phyloP scores from a whole-genome alignment of 2,329 filamentous ascomycete genomes.

The Colletotrichum karsti region DNA sequence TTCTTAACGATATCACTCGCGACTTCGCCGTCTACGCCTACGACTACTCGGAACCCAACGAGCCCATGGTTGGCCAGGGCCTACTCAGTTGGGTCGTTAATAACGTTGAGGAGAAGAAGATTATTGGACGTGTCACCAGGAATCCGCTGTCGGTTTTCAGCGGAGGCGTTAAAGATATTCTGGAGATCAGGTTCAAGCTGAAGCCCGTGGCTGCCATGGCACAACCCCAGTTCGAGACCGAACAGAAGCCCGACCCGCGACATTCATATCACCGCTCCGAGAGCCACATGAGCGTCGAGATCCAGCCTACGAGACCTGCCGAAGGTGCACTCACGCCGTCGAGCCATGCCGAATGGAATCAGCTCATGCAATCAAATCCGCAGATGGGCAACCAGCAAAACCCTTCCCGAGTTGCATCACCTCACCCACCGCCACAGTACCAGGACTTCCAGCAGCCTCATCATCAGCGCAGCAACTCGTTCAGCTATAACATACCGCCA shows the following conservation, averaged over 20 bases:
- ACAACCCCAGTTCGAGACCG: constrained; percentile 33
- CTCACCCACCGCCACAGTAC: constrained; percentile 35
- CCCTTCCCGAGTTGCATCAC: constrained; percentile 45
- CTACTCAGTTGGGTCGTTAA: constrained; percentile 85
- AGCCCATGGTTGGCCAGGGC: constrained; percentile 92
- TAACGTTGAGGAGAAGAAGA: constrained; percentile 58
- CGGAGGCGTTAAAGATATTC: constrained; percentile 83
- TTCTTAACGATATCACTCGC: constrained; percentile 73
- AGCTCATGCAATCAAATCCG: constrained; percentile 78
- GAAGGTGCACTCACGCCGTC: constrained; percentile 54
- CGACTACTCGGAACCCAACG: constrained; percentile 95
- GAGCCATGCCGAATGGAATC: constrained; percentile 81
- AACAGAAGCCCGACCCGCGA: constrained; percentile 6
- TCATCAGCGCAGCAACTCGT: constrained; percentile 21
- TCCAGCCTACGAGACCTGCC: constrained; percentile 33
- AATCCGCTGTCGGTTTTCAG: constrained; percentile 87
- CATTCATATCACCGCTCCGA: constrained; percentile 25
- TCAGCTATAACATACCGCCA: constrained; percentile 1
- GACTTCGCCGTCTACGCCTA: constrained; percentile 98
- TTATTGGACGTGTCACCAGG: constrained; percentile 90
- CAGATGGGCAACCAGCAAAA: constrained; percentile 49
- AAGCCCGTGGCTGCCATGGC: constrained; percentile 74
- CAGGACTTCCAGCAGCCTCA: constrained; percentile 13
- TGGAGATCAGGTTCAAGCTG: constrained; percentile 92
- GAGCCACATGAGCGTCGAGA: constrained; percentile 25